phyloP scores from a whole-genome alignment of 2,329 filamentous ascomycete genomes.

The Colletotrichum agaves region DNA sequence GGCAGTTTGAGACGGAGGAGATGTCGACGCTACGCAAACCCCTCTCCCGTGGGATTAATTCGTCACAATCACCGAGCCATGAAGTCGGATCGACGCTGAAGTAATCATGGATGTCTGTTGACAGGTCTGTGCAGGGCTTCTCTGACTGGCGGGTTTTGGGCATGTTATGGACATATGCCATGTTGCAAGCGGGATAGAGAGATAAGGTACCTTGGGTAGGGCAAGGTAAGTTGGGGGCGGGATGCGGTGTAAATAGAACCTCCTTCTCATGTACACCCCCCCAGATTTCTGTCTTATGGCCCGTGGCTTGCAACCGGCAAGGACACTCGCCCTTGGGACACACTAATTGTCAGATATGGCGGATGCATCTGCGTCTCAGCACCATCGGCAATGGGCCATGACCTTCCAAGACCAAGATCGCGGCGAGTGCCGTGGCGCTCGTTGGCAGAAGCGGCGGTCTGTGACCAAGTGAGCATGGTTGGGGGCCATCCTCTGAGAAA shows the following conservation, averaged over 20 bases:
- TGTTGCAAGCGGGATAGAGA: background rate
- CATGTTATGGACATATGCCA: background rate
- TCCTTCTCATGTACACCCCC: too few species aligned
- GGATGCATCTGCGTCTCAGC: conserved; percentile 13
- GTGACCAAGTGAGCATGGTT: conserved; percentile 29
- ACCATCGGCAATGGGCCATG: conserved; percentile 17
- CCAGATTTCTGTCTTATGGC: background rate
- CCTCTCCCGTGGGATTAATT: conserved; percentile 10
- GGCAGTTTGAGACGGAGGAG: conserved; percentile 24
- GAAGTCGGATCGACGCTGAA: conserved; percentile 5
- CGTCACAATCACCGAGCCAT: conserved; percentile 24
- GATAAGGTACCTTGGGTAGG: background rate
- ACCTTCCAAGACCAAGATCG: conserved; percentile 8
- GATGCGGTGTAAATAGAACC: background rate
- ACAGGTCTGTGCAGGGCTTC: conserved; percentile 22
- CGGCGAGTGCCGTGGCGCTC: conserved; percentile 16
- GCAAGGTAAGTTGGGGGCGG: too few species aligned
- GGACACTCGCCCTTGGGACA: background rate
- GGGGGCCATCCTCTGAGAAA: background rate
- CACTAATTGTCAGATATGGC: conserved; percentile 1
- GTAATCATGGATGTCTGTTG: background rate
- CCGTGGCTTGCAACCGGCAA: conserved; percentile 10
- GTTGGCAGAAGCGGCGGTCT: conserved; percentile 32
- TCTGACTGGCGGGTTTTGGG: background rate
- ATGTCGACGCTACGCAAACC: conserved; percentile 25